These are phyloP conservation scores for Rhodotorula taiwanensis DNA, from an alignment of 768 basidiomycete species.

Conservation along the genomic window DNA sequence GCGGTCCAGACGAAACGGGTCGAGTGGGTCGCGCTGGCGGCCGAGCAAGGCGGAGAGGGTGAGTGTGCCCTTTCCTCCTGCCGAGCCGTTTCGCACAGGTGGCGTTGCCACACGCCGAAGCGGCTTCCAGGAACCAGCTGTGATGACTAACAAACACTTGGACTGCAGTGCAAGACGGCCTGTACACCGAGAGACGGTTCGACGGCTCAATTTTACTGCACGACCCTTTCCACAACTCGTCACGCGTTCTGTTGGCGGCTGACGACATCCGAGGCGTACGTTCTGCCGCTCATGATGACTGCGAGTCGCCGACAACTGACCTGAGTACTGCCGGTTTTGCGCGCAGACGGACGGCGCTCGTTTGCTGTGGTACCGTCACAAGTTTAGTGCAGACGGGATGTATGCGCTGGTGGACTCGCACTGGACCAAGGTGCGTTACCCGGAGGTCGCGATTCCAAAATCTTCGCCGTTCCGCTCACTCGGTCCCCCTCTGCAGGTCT, in stretches of 20 bases:
- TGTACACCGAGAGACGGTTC: constrained; percentile 60
- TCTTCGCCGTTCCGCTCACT: not conserved
- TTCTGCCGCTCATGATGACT: too few relatives aligned
- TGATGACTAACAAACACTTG: not conserved
- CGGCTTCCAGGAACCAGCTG: too few relatives aligned
- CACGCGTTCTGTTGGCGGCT: constrained; percentile 56
- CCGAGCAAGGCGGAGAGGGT: not conserved
- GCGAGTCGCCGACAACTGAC: constrained; percentile 4
- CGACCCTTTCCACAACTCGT: constrained; percentile 68
- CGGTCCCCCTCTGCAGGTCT: constrained; percentile 57
- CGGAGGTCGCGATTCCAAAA: too few relatives aligned
- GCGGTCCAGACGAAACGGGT: constrained; percentile 50
- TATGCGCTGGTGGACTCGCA: constrained; percentile 76
- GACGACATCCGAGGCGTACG: constrained; percentile 62
- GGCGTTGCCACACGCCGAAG: too few relatives aligned
- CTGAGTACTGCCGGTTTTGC: not conserved
- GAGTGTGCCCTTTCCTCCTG: too few relatives aligned
- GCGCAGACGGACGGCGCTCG: constrained; percentile 37
- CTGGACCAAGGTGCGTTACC: constrained; percentile 57
- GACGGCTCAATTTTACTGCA: constrained; percentile 67
- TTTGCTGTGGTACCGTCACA: constrained; percentile 42
- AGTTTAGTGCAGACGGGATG: constrained; percentile 82
- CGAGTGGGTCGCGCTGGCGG: constrained; percentile 59
- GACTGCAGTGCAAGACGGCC: constrained; percentile 81
- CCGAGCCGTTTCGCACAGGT: too few relatives aligned